Evolutionary conservation across 805 yeast species (phyloP), one percentile per base, ranked within the genome.

Genomic region (Kodamaea nitidulidarum): DNA sequence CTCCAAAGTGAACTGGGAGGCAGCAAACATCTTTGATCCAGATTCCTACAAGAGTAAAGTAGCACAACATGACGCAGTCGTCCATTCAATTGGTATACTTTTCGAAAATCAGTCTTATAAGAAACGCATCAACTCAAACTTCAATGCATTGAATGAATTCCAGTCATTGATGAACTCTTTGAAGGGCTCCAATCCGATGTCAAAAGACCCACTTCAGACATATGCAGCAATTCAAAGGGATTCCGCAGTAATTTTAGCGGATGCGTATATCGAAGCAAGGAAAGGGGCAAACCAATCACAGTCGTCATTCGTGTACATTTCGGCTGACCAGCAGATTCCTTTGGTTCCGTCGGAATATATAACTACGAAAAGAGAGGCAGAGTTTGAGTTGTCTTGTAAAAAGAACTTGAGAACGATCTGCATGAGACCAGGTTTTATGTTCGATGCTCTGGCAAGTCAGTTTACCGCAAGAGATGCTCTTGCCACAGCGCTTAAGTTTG

Each of bases 361-460:
- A 25, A 67, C 71, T 7, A 78, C 93, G 15, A 88, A 88, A 51
- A 65, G 96, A 48, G 78, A 71, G 43, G 91, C 96, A 0, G 97
- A 88, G 55, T 57, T 58, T 16, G 81, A 76, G 47, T 57, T 78
- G 15, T 56, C 67, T 18, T 63, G 75, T 15, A 62, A 67, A n/a
- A 54, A 59, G 2, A 55, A 55, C 1, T 63, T 85, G 16, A 71
- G 91, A 41, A 65, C 83, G 0, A 76, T 88, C 2, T 56, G 84
- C 11, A 45, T 85, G 60, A 71, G 96, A 44, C 96, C 96, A 0
- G 95, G 95, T 0, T 78, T 88, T 49, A 80, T 88, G 88, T 84
- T 65, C 52, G 95, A 86, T 53, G 76, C 69, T 14, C 63, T 63
- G 35, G 11, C 25, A 7, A 10, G 25, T 7, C 9, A n/a, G 4